Percentiles rank a stretch among this genome's conserved stretches.
phyloP scores from a whole-genome alignment of 495 filamentous ascomycete genomes.

The Penicillium soppii region DNA sequence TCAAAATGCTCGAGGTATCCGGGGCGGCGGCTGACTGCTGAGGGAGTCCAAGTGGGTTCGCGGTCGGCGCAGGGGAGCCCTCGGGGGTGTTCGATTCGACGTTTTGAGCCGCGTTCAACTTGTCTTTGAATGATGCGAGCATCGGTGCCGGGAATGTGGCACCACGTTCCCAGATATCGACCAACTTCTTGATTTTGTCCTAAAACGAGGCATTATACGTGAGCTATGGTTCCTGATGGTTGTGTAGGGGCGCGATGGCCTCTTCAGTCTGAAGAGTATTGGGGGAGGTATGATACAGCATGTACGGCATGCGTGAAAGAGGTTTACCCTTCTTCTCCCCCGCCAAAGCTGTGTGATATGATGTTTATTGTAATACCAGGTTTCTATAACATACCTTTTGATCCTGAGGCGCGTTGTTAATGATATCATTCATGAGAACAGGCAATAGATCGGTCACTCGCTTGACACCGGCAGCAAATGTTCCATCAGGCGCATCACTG shows the following conservation, averaged over 20 bases:
- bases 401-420: conserved; percentile 82
- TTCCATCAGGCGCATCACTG: conserved; percentile 77
- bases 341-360: not conserved
- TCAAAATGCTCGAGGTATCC: conserved; percentile 73
- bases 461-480: conserved; percentile 91
- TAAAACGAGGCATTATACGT: conserved; percentile 54
- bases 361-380: conserved; percentile 22
- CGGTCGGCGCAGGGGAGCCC: conserved; percentile 69
- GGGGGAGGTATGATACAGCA: conserved; percentile 18
- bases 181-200: conserved; percentile 94
- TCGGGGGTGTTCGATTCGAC: conserved; percentile 75
- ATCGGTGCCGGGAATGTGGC: conserved; percentile 82
- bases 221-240: conserved; percentile 33
- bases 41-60: conserved; percentile 34
- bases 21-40: conserved; percentile 45
- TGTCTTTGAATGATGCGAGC: conserved; percentile 84
- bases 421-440: conserved; percentile 91
- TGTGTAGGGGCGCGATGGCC: conserved; percentile 13
- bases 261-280: conserved; percentile 25
- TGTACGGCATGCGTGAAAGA: conserved; percentile 5
- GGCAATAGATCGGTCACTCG: conserved; percentile 94
- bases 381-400: conserved; percentile 88
- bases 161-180: conserved; percentile 98
- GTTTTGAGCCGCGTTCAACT: conserved; percentile 64
- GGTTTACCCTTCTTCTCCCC: not conserved